A percentile compares a stretch with the other conserved stretches of the same genome.
phyloP scores from a whole-genome alignment of 2,329 filamentous ascomycete genomes.

The Pseudopyrenochaeta lycopersici region DNA sequence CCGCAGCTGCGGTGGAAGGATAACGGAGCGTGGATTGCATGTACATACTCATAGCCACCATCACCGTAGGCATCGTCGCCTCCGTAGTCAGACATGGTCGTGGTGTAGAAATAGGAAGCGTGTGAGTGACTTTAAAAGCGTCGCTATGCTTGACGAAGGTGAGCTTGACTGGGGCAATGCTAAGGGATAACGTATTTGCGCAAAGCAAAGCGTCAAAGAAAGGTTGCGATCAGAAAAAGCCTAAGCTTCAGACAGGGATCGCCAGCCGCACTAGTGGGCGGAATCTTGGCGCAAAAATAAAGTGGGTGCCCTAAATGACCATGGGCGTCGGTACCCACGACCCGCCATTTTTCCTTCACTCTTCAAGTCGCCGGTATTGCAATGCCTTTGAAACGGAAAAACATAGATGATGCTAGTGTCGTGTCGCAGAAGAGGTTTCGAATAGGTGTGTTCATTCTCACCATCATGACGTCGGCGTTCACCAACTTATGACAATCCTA shows the following conservation, averaged over 20 bases:
- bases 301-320: conserved; percentile 13
- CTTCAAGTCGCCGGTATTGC: conserved; percentile 5
- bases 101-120: conserved; percentile 4
- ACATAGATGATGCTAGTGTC: conserved; percentile 5
- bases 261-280: conserved; percentile 22
- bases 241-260: conserved; percentile 16
- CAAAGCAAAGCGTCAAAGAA: conserved; percentile 19
- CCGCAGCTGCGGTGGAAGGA: conserved; percentile 10
- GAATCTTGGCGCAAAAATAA: conserved; percentile 33
- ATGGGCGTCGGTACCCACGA: conserved; percentile 8
- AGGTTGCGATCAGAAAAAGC: conserved; percentile 23
- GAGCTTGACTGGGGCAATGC: not conserved
- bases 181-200: conserved; percentile 13
- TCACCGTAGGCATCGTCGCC: conserved; percentile 50
- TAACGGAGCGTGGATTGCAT: conserved; percentile 10
- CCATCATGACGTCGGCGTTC: conserved; percentile 8
- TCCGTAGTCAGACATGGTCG: conserved; percentile 58
- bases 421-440: conserved; percentile 35
- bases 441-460: conserved; percentile 23
- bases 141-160: not conserved
- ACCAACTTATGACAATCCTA: conserved; percentile 10
- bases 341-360: conserved; percentile 16
- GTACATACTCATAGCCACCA: conserved; percentile 41
- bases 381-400: conserved; percentile 44
- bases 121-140: conserved; percentile 1